A percentile compares a stretch with the other conserved stretches of the same genome.
Conservation (phyloP, 108 stramenopile species). For the Cyclotella distinguenda region DNA sequence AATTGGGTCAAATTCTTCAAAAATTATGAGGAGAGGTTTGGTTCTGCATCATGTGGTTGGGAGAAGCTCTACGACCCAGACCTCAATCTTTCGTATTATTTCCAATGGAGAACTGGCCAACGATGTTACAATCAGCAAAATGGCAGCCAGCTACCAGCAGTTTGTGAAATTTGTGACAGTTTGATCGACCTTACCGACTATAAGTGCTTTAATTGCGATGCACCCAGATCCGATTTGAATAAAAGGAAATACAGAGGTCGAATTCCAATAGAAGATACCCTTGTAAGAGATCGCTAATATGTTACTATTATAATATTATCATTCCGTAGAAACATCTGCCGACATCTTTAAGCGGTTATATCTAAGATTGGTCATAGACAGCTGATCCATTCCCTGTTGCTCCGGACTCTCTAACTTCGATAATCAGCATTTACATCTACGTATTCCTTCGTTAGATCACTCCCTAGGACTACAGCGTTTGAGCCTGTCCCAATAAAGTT, state of each 20-base stretch:
- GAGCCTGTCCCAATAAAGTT: constrained; percentile 67
- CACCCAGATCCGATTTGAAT: background rate
- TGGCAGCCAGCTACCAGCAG: background rate
- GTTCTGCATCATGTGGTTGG: background rate
- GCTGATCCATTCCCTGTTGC: too few relatives aligned
- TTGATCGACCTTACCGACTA: background rate
- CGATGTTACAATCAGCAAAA: background rate
- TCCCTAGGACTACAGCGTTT: constrained; percentile 77
- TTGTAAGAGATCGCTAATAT: too few relatives aligned
- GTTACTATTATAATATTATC: too few relatives aligned
- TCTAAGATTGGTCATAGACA: too few relatives aligned
- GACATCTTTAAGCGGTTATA: too few relatives aligned
- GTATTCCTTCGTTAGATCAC: constrained; percentile 95
- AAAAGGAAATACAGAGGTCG: constrained; percentile 4
- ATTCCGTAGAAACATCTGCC: too few relatives aligned
- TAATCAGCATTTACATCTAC: constrained; percentile 97
- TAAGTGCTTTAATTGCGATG: constrained; percentile 16
- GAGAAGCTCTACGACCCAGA: constrained; percentile 3
- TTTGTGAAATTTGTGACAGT: constrained; percentile 9
- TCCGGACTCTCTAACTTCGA: constrained; percentile 65
- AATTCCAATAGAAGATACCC: too few relatives aligned
- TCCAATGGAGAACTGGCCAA: constrained; percentile 4
- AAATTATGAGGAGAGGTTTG: background rate
- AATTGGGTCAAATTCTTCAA: background rate
- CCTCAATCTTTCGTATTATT: background rate